A percentile compares a stretch with the other conserved stretches of the same genome.
Evolutionary conservation across 73 alveolate species (phyloP).

Genomic region (Tetrahymena borealis): DNA sequence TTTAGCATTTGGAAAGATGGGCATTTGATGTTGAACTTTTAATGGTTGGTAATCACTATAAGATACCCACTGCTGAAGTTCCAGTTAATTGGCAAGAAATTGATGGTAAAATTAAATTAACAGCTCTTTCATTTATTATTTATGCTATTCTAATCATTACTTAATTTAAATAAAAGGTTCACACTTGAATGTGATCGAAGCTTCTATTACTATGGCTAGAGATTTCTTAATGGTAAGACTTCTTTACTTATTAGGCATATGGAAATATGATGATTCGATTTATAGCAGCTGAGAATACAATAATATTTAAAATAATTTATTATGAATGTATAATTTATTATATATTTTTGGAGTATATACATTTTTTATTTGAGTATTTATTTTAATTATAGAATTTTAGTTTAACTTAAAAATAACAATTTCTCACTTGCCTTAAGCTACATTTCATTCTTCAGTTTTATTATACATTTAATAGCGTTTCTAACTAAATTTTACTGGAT

Average conservation of each 20-base stretch:
- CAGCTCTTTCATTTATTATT: too few species aligned
- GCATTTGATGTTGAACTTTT: conserved; percentile 90
- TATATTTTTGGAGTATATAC: too few species aligned
- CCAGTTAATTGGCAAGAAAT: conserved; percentile 88
- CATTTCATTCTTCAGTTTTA: too few species aligned
- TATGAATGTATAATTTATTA: too few species aligned
- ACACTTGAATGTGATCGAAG: conserved; percentile 73
- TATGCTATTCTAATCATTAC: too few species aligned
- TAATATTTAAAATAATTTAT: too few species aligned
- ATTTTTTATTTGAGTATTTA: too few species aligned
- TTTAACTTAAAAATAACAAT: too few species aligned
- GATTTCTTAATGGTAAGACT: conserved; percentile 70
- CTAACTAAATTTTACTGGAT: too few species aligned
- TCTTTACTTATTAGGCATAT: conserved; percentile 32
- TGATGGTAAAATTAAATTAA: conserved; percentile 16
- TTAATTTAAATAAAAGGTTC: conserved; percentile 43
- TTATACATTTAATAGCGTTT: too few species aligned
- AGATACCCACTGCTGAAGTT: conserved; percentile 71
- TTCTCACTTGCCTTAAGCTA: too few species aligned
- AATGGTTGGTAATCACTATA: conserved; percentile 55
- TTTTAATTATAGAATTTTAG: too few species aligned
- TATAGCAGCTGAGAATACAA: neutral
- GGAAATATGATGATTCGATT: conserved; percentile 39
- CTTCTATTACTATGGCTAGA: conserved; percentile 73
- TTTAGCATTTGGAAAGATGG: conserved; percentile 88